A percentile compares a stretch with the other conserved stretches of the same genome.
Evolutionary conservation across 164 flowering plant species (phyloP).

Genomic region (Liquidambar formosana): DNA sequence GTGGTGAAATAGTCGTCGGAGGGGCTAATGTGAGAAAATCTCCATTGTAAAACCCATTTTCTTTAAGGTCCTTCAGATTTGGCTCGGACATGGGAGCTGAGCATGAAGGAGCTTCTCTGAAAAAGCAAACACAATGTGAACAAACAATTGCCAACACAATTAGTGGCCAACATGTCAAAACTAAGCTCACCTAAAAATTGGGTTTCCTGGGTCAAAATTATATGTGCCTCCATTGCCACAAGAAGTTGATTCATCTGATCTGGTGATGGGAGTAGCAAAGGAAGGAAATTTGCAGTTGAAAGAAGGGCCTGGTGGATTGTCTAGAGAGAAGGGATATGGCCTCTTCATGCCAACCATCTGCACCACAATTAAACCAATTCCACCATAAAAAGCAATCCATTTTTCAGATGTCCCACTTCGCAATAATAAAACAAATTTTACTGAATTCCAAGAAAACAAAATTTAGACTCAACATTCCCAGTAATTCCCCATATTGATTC

Average conservation of each 20-base stretch:
- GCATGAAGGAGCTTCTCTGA: conserved; percentile 40
- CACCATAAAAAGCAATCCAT: not conserved
- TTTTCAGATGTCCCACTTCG: not conserved
- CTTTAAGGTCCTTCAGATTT: conserved; percentile 17
- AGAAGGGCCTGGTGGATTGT: conserved; percentile 33
- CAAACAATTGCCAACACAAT: not conserved
- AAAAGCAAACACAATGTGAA: conserved; percentile 8
- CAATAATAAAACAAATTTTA: too few relatives aligned
- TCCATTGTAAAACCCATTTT: conserved; percentile 22
- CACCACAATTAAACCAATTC: conserved; percentile 34
- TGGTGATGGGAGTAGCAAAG: conserved; percentile 17
- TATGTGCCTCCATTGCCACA: conserved; percentile 26
- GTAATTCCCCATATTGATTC: too few relatives aligned
- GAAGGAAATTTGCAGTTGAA: conserved; percentile 35
- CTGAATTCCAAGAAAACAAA: too few relatives aligned
- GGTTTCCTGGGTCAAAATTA: conserved; percentile 21
- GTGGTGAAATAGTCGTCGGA: conserved; percentile 19
- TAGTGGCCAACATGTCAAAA: not conserved
- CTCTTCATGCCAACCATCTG: conserved; percentile 73
- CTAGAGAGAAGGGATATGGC: conserved; percentile 56
- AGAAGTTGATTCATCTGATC: conserved; percentile 40
- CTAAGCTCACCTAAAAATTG: conserved; percentile 32
- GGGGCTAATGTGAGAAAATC: conserved; percentile 43
- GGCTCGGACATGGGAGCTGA: conserved; percentile 19
- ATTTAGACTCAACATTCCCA: too few relatives aligned